Evolutionary conservation across 441 rosid genomes (phyloP).

Genomic region (Francoa sonchifolia): DNA sequence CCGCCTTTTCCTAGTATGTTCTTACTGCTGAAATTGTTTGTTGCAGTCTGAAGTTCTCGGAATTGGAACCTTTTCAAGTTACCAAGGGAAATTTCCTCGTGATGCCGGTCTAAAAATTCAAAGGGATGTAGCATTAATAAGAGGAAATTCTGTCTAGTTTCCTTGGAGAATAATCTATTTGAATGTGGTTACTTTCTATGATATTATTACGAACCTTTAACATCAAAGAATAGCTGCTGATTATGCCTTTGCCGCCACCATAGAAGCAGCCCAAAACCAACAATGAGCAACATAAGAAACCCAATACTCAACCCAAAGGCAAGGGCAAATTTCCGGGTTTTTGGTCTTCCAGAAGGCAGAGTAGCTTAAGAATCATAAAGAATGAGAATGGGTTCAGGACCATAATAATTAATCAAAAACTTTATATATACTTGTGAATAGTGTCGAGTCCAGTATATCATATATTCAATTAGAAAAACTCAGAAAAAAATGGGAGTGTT

Average conservation of each 20-base stretch:
- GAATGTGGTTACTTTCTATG: neutral
- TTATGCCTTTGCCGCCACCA: conserved; percentile 81
- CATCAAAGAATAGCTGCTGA: conserved; percentile 63
- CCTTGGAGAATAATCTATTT: neutral
- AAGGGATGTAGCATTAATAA: conserved; percentile 3
- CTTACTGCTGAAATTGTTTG: conserved; percentile 70
- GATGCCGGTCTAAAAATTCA: conserved; percentile 32
- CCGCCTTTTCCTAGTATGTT: conserved; percentile 87
- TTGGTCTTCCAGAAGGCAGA: conserved; percentile 25
- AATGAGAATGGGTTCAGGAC: conserved; percentile 14
- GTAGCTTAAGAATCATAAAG: conserved; percentile 24
- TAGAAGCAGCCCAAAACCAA: conserved; percentile 50
- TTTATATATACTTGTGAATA: no score
- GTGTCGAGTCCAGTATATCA: no score
- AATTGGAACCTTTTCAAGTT: conserved; percentile 74
- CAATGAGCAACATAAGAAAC: conserved; percentile 39
- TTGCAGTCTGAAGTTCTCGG: conserved; percentile 68
- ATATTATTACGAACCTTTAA: conserved; percentile 44
- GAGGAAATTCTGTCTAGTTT: neutral
- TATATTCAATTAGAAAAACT: no score
- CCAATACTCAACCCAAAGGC: conserved; percentile 67
- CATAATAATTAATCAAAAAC: neutral
- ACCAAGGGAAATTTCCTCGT: conserved; percentile 72
- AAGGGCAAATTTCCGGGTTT: conserved; percentile 59
- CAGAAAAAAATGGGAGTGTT: neutral